phyloP scores from a whole-genome alignment of 2,329 filamentous ascomycete genomes.

The Trichoderma harzianum region DNA sequence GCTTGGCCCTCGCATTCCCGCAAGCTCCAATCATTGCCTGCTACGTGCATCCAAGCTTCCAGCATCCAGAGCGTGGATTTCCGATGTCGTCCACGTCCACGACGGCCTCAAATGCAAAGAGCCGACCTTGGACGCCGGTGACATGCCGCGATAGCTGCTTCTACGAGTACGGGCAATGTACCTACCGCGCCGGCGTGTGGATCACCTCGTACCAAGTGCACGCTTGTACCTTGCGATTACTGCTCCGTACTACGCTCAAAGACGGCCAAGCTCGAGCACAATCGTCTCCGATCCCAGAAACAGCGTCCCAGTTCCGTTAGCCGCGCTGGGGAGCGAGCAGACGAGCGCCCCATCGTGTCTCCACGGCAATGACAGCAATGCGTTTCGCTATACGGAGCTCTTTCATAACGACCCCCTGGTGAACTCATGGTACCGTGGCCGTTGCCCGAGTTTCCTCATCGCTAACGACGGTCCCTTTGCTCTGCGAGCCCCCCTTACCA shows the following conservation, averaged over 20 bases:
- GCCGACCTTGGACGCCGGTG: neutral
- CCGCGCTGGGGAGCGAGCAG: neutral
- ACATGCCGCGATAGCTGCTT: neutral
- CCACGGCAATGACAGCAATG: conserved; percentile 14
- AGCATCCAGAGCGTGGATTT: neutral
- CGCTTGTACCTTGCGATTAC: neutral
- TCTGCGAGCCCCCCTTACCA: neutral
- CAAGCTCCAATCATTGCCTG: neutral
- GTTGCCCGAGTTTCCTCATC: conserved; percentile 3
- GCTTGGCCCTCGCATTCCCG: conserved; percentile 2
- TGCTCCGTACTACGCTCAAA: neutral
- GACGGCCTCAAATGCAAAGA: neutral
- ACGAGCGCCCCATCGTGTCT: conserved; percentile 14
- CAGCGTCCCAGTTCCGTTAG: neutral
- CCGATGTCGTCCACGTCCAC: neutral
- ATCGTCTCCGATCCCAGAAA: neutral
- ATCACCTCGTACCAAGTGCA: neutral
- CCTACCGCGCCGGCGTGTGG: neutral
- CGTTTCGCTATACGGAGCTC: conserved; percentile 13
- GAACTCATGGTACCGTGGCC: neutral
- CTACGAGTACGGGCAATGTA: neutral
- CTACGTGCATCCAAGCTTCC: neutral
- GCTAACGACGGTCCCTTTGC: neutral
- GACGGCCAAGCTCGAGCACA: neutral
- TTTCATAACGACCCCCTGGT: conserved; percentile 1